phyloP scores from a whole-genome alignment of 129 eudicot genomes.

The Saposhnikovia divaricata region DNA sequence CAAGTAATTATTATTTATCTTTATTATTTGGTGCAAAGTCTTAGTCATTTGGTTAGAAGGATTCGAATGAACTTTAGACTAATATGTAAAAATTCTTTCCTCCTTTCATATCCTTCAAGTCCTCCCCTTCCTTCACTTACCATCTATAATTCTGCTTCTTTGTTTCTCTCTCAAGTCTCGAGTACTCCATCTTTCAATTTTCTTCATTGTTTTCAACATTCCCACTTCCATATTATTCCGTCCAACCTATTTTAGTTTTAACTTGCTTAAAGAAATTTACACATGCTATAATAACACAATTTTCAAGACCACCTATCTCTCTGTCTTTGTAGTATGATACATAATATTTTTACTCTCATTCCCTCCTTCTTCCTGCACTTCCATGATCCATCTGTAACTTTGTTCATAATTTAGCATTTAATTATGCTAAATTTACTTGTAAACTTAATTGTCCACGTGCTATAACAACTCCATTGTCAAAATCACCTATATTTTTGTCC shows the following conservation, averaged over 20 bases:
- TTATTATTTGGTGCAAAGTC: neutral
- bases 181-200: neutral
- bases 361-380: neutral
- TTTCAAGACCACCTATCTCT: neutral
- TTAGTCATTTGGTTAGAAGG: neutral
- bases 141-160: neutral
- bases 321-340: neutral
- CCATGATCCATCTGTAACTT: too few relatives aligned
- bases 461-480: neutral
- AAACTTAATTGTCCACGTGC: too few relatives aligned
- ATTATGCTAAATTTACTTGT: too few relatives aligned
- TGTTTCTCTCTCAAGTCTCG: neutral
- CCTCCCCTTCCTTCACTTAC: neutral
- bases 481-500: too few relatives aligned
- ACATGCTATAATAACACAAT: neutral
- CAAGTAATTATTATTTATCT: neutral
- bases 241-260: neutral
- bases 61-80: too few relatives aligned
- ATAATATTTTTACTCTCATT: neutral
- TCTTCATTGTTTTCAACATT: neutral
- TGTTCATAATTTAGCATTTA: neutral
- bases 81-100: neutral
- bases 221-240: neutral
- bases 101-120: neutral
- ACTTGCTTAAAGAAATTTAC: neutral